Conservation (phyloP, 805 yeast species). For the Metschnikowia lochheadii region DNA sequence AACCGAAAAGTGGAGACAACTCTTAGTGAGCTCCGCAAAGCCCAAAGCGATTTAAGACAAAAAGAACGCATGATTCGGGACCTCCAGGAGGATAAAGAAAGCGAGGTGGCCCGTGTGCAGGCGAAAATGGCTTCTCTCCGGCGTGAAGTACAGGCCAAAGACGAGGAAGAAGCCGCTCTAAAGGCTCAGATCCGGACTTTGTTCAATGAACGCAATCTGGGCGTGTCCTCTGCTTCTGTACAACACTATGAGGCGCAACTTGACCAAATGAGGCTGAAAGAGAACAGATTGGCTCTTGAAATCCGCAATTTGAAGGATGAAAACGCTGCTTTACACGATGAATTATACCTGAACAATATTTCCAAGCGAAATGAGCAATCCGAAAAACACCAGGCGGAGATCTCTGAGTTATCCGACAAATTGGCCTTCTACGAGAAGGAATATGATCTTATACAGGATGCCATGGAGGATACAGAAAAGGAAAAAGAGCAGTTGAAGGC, state of each 20-base stretch:
- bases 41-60: conserved; percentile 8
- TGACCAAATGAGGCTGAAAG: conserved; percentile 20
- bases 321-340: conserved; percentile 25
- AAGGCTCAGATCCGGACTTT: conserved; percentile 22
- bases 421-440: conserved; percentile 28
- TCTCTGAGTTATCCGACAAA: conserved; percentile 23
- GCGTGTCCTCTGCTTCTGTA: conserved; percentile 12
- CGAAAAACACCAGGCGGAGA: conserved; percentile 5
- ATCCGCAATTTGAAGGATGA: conserved; percentile 25
- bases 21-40: conserved; percentile 7
- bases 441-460: conserved; percentile 23
- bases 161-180: conserved; percentile 20
- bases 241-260: conserved; percentile 24
- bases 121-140: conserved; percentile 16
- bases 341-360: conserved; percentile 17
- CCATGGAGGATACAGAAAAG: conserved; percentile 21
- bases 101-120: conserved; percentile 14
- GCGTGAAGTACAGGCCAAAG: conserved; percentile 22
- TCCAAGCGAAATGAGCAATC: conserved; percentile 12
- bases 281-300: conserved; percentile 15
- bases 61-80: conserved; percentile 6
- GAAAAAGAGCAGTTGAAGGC: conserved; percentile 22
- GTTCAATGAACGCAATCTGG: conserved; percentile 17
- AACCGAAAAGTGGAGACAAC: conserved; percentile 7
- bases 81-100: conserved; percentile 6